phyloP scores from a whole-genome alignment of 768 basidiomycete species.

The Agaricus sinodeliciosus region DNA sequence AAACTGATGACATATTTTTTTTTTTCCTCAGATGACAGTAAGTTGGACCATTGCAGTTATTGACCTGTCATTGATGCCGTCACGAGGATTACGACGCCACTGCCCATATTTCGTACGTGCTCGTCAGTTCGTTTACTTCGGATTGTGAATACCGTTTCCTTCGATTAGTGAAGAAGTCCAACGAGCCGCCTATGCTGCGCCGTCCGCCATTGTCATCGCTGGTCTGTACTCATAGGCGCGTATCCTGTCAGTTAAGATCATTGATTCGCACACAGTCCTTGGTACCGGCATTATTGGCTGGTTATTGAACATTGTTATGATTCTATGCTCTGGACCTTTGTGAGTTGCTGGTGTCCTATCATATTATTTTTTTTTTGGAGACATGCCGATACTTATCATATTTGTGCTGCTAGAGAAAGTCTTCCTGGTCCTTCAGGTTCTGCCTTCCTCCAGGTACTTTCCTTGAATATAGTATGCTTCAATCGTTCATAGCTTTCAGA shows the following conservation, averaged over 20 bases:
- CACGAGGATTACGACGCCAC: slow-evolving; percentile 71
- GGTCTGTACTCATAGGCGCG: slow-evolving; percentile 17
- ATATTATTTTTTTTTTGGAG: background rate
- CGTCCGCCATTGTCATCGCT: slow-evolving; percentile 58
- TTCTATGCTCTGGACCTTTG: slow-evolving; percentile 80
- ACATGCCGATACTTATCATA: background rate
- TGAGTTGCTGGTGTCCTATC: slow-evolving; percentile 23
- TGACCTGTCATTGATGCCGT: background rate
- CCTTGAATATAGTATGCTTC: background rate
- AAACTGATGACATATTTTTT: background rate
- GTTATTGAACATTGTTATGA: slow-evolving; percentile 80
- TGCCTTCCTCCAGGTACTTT: slow-evolving; percentile 58
- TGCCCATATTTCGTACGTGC: slow-evolving; percentile 70
- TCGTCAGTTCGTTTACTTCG: slow-evolving; percentile 8
- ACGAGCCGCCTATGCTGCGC: slow-evolving; percentile 70
- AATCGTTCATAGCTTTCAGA: slow-evolving; percentile 31
- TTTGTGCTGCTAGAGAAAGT: slow-evolving; percentile 33
- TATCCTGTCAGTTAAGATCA: background rate
- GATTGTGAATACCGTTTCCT: background rate
- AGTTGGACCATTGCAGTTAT: background rate
- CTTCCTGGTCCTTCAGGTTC: slow-evolving; percentile 67
- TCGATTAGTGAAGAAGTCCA: slow-evolving; percentile 64
- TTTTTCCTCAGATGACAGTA: slow-evolving; percentile 13
- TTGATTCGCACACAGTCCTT: slow-evolving; percentile 36
- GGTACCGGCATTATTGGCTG: slow-evolving; percentile 77